A percentile compares a stretch with the other conserved stretches of the same genome.
These are phyloP conservation scores for Camellia sinensis DNA, from an alignment of 148 eudicot species.

Conservation along the genomic window DNA sequence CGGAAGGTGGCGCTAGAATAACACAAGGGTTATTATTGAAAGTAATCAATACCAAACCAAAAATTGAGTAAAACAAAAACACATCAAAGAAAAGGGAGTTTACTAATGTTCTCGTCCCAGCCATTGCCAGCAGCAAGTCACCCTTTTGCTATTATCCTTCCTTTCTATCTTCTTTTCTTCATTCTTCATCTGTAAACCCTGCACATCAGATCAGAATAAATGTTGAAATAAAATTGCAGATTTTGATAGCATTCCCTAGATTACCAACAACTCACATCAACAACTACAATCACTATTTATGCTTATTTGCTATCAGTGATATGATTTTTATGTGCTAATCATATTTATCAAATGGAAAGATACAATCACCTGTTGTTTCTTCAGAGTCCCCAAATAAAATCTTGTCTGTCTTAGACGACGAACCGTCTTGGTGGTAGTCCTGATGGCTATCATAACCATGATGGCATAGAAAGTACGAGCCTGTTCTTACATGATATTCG, in stretches of 20 bases:
- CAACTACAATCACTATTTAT: neutral
- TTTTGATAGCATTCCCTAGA: neutral
- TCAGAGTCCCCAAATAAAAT: neutral
- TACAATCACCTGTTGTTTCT: neutral
- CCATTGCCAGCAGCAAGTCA: no score
- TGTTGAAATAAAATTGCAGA: neutral
- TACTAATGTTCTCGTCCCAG: no score
- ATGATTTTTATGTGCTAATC: neutral
- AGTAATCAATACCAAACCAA: no score
- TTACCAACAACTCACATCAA: neutral
- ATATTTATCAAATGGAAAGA: neutral
- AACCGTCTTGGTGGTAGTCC: neutral
- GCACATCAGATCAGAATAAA: neutral
- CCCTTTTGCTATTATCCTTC: neutral
- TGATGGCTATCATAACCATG: neutral
- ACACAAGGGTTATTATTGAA: no score
- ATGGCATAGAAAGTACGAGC: neutral
- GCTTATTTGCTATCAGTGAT: neutral
- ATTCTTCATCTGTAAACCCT: neutral
- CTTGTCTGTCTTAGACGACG: neutral
- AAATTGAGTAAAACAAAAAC: no score
- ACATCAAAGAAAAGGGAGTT: no score
- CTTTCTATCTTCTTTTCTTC: neutral
- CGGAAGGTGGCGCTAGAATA: no score
- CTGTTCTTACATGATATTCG: neutral